Evolutionary conservation across 495 filamentous ascomycete genomes (phyloP), one percentile per base, ranked within the genome.

Genomic region (Neurospora pannonica): DNA sequence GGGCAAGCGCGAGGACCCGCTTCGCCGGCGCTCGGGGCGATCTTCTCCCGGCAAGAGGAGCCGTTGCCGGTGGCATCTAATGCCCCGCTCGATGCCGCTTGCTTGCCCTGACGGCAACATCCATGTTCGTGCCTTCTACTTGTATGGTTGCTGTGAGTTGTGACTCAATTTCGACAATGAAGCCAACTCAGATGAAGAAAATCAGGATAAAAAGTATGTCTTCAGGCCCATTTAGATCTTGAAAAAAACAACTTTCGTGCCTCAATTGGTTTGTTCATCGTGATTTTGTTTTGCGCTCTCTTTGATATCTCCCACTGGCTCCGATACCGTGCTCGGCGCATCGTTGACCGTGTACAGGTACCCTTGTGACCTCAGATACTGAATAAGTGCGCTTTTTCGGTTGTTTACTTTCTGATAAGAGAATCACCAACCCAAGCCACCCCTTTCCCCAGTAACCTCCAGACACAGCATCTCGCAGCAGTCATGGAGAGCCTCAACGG

Each of bases 401-500:
- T 67, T 67, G 54, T 67, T 67, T 67, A 67, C 54, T 67, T 67
- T 67, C 54, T 34, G 13, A 34, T 17, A 34, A 67, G 54, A 34
- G 13, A 34, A 10, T 21, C 70, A 38, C 70, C 70, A 46, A 46
- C 38, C 34, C 70, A 42, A 46, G 24, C 21, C 13, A 24, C 21
- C 34, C 24, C 19, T 67, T 17, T 69, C 10, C 19, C n/a, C 28
- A 19, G 31, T 15, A 48, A 11, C n/a, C 24, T 62, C 24, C 40
- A 37, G 70, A 28, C 54, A 37, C 19, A 69, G 24, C 24, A 62
- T 28, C 19, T 71, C 37, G 28, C 72, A 75, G 73, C 74, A 72
- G 75, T 70, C 39, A 78, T 81, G 77, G 72, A 75, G 38, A 74
- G 78, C 43, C 72, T 79, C 72, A 79, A 71, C 70, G 72, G 79